Percentiles rank a stretch among this genome's conserved stretches.
Conservation (phyloP, 345 rosid species). For the Psidium friedrichsthalianum region DNA sequence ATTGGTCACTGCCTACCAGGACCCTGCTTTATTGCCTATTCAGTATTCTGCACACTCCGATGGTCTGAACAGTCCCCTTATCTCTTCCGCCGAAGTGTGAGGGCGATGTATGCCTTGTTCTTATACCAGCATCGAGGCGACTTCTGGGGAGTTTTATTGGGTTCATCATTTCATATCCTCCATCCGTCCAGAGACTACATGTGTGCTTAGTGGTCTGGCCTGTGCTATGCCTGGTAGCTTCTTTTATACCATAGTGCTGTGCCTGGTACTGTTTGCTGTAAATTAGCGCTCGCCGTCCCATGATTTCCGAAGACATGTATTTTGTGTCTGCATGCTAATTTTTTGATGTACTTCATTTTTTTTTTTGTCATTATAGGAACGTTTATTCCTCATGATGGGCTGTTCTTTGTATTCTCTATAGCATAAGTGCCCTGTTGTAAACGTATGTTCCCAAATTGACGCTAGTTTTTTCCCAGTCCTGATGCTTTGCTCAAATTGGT, state of each 20-base stretch:
- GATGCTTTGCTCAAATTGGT: neutral
- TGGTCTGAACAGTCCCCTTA: conserved; percentile 54
- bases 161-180: neutral
- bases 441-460: neutral
- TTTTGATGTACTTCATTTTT: neutral
- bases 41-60: conserved; percentile 31
- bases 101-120: neutral
- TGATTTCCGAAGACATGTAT: neutral
- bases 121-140: neutral
- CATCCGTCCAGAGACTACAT: neutral
- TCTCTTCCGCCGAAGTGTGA: conserved; percentile 39
- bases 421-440: neutral
- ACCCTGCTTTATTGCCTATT: conserved; percentile 68
- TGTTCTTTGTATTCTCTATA: neutral
- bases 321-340: neutral
- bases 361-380: neutral
- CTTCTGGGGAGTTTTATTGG: neutral
- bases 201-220: neutral
- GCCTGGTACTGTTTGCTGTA: neutral
- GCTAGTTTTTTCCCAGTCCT: neutral
- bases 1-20: conserved; percentile 60
- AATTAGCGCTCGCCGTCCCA: neutral
- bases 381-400: neutral
- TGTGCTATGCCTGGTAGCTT: neutral
- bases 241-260: neutral